Evolutionary conservation across 1,284 basidiomycete genomes (phyloP).

Genomic region (Tilletia horrida): DNA sequence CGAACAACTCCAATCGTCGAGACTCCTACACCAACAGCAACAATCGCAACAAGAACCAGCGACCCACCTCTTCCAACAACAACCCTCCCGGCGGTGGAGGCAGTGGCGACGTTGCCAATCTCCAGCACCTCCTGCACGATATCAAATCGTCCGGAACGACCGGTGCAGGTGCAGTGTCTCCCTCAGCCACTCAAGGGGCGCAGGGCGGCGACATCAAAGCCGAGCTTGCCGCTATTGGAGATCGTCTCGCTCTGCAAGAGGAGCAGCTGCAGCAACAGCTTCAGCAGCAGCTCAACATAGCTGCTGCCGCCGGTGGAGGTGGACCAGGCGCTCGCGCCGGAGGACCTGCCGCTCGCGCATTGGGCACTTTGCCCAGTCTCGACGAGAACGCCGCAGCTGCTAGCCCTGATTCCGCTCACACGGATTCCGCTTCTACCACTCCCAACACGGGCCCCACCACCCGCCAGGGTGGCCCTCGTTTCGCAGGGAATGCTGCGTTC

Average conservation of each 20-base stretch:
- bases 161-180: not conserved
- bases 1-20: not conserved
- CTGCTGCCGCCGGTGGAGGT: not conserved
- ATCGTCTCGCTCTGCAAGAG: constrained; percentile 11
- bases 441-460: constrained; percentile 19
- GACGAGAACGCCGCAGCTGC: constrained; percentile 35
- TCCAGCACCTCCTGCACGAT: constrained; percentile 2
- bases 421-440: not conserved
- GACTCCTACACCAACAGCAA: not conserved
- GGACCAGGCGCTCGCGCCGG: constrained; percentile 22
- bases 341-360: constrained; percentile 25
- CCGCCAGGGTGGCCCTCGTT: constrained; percentile 41
- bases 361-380: constrained; percentile 38
- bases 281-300: constrained; percentile 38
- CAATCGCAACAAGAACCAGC: not conserved
- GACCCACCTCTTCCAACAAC: not conserved
- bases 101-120: not conserved
- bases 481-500: constrained; percentile 47
- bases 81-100: not conserved
- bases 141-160: not conserved
- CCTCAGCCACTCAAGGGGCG: not conserved
- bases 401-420: constrained; percentile 11
- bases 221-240: constrained; percentile 13
- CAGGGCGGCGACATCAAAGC: not conserved
- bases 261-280: constrained; percentile 14